Conservation (phyloP, 805 yeast genomes). For the Cyberlindnera samutprakarnensis region DNA sequence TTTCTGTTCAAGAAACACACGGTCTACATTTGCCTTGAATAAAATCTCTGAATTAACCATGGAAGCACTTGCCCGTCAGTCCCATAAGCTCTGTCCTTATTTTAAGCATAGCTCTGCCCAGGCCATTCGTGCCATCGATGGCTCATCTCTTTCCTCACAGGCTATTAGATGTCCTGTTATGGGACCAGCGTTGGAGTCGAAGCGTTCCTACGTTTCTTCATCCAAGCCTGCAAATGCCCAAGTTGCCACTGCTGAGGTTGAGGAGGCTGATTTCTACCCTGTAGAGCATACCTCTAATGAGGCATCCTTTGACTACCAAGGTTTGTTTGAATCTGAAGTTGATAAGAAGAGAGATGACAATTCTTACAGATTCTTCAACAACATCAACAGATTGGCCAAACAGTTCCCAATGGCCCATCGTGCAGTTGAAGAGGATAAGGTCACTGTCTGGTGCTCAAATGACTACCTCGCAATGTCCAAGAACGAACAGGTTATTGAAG, state of each 20-base stretch:
- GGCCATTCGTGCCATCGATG: constrained; percentile 49
- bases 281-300: constrained; percentile 38
- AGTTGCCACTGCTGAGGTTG: constrained; percentile 23
- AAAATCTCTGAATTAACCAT: no score
- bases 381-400: constrained; percentile 89
- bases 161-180: constrained; percentile 87
- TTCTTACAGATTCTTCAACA: constrained; percentile 93
- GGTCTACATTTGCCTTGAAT: no score
- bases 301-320: constrained; percentile 59
- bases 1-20: no score
- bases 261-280: constrained; percentile 14
- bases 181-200: constrained; percentile 61
- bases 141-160: constrained; percentile 27
- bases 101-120: constrained; percentile 49
- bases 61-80: constrained; percentile 76
- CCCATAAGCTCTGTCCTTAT: constrained; percentile 80
- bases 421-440: constrained; percentile 65
- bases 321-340: constrained; percentile 60
- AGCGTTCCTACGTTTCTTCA: constrained; percentile 26
- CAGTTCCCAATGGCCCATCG: constrained; percentile 95
- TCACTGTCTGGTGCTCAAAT: constrained; percentile 98
- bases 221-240: constrained; percentile 27
- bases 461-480: constrained; percentile 95
- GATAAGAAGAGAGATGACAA: constrained; percentile 74
- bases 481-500: constrained; percentile 61